Conservation (phyloP, 805 yeast species). For the Kuraishia cidri region DNA sequence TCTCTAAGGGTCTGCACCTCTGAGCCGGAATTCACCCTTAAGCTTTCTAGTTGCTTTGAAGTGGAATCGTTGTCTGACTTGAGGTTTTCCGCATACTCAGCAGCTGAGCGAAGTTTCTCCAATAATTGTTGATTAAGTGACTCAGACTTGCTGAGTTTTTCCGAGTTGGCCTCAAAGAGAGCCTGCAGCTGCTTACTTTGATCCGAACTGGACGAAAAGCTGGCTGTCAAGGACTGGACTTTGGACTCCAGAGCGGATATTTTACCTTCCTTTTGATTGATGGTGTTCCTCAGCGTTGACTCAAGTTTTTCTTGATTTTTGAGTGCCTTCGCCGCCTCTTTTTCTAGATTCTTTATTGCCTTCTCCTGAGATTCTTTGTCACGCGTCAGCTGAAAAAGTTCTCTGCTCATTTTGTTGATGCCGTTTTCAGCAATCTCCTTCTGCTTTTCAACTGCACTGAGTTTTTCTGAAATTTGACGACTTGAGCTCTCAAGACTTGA, state of each 20-base stretch:
- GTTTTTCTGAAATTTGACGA: conserved; percentile 18
- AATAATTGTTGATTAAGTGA: conserved; percentile 10
- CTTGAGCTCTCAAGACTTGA: conserved; percentile 9
- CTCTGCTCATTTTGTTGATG: conserved; percentile 84
- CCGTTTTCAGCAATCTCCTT: conserved; percentile 65
- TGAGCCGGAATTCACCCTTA: not conserved
- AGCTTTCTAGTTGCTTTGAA: not conserved
- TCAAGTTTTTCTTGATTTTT: conserved; percentile 25
- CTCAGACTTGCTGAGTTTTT: conserved; percentile 13
- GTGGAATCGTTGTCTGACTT: conserved; percentile 6
- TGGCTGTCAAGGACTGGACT: conserved; percentile 7
- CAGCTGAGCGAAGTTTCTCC: conserved; percentile 14
- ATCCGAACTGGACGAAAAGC: conserved; percentile 11
- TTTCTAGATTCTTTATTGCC: conserved; percentile 30
- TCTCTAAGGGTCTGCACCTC: no score
- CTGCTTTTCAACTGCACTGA: conserved; percentile 21
- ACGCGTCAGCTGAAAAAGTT: conserved; percentile 56
- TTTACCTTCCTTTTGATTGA: conserved; percentile 12
- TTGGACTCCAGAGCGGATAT: conserved; percentile 12
- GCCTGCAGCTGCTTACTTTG: conserved; percentile 16
- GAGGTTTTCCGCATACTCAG: conserved; percentile 14
- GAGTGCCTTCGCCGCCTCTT: conserved; percentile 21
- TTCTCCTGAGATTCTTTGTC: conserved; percentile 45
- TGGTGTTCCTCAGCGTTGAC: conserved; percentile 12
- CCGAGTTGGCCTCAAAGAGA: conserved; percentile 12